Conservation (phyloP, 140 eudicot species). For the Senecio squalidus region DNA sequence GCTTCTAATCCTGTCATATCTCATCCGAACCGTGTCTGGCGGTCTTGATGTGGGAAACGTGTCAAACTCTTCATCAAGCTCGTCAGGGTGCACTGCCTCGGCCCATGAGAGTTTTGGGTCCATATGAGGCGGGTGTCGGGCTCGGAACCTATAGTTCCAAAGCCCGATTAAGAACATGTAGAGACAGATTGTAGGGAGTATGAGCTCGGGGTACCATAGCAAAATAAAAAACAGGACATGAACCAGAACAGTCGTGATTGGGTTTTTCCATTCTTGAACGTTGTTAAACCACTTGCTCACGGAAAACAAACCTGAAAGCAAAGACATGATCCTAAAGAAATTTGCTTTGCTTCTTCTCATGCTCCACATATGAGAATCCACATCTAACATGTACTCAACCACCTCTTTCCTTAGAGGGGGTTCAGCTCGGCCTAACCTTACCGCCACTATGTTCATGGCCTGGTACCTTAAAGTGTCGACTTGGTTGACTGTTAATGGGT, state of each 20-base stretch:
- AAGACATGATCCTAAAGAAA: constrained; percentile 50
- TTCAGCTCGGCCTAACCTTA: constrained; percentile 48
- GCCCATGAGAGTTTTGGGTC: constrained; percentile 63
- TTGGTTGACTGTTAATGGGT: constrained; percentile 58
- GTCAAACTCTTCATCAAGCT: constrained; percentile 54
- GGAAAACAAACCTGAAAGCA: constrained; percentile 40
- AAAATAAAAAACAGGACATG: constrained; percentile 46
- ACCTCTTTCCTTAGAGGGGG: constrained; percentile 55
- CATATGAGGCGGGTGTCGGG: constrained; percentile 63
- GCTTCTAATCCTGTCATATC: constrained; percentile 53
- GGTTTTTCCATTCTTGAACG: constrained; percentile 50
- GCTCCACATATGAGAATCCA: constrained; percentile 63
- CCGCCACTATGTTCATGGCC: constrained; percentile 59
- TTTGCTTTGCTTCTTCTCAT: constrained; percentile 67
- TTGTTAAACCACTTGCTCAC: constrained; percentile 46
- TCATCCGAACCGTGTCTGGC: constrained; percentile 39
- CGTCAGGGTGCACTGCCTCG: constrained; percentile 54
- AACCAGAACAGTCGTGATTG: constrained; percentile 45
- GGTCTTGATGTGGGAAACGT: constrained; percentile 57
- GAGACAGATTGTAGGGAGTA: constrained; percentile 48
- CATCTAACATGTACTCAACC: constrained; percentile 59
- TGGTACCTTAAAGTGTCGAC: constrained; percentile 53
- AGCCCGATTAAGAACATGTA: constrained; percentile 56
- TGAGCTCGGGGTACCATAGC: constrained; percentile 53
- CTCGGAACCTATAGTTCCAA: constrained; percentile 54